phyloP scores from a whole-genome alignment of 2,329 filamentous ascomycete genomes.

The Hymenoscyphus scutula region DNA sequence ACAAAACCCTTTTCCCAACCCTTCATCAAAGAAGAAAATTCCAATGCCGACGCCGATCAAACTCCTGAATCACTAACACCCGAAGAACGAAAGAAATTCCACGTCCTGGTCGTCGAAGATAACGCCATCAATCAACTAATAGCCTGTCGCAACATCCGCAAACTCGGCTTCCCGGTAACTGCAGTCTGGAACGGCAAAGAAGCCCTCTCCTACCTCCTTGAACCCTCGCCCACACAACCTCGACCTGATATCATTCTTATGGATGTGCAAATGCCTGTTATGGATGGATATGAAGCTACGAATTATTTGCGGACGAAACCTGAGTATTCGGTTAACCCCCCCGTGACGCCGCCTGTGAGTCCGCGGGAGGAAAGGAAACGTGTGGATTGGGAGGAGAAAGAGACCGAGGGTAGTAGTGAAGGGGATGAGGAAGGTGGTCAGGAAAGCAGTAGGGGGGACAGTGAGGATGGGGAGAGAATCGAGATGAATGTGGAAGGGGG shows the following conservation, averaged over 20 bases:
- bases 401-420: background rate
- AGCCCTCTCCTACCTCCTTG: conserved; percentile 24
- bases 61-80: background rate
- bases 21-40: background rate
- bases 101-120: conserved; percentile 30
- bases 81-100: conserved; percentile 15
- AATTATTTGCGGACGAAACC: conserved; percentile 41
- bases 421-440: too few relatives aligned
- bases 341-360: background rate
- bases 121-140: conserved; percentile 33
- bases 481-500: conserved; percentile 30
- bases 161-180: conserved; percentile 27
- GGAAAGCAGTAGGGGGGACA: background rate
- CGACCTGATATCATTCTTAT: conserved; percentile 32
- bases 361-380: background rate
- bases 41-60: conserved; percentile 12
- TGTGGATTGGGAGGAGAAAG: background rate
- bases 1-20: conserved; percentile 10
- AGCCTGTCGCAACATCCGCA: conserved; percentile 27
- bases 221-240: conserved; percentile 21
- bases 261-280: conserved; percentile 55
- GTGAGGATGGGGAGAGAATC: too few relatives aligned
- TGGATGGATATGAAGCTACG: conserved; percentile 50
- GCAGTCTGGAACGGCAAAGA: conserved; percentile 32
- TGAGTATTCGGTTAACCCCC: conserved; percentile 12